Base-by-base conservation (phyloP, 225 moss, liverwort and hornwort species). In the Polytrichum commune region DNA sequence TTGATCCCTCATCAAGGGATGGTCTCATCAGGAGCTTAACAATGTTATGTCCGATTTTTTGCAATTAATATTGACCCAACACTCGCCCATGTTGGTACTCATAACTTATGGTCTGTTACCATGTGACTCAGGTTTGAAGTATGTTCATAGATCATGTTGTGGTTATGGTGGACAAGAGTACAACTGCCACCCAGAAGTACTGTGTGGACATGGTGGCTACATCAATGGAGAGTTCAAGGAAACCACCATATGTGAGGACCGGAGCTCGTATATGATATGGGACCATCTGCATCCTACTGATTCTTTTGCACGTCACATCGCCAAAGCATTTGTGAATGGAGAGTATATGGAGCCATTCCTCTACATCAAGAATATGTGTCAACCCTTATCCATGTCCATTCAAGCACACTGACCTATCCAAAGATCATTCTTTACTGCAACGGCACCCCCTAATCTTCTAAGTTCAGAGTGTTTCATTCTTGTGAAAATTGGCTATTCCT, bases 201-300 rank as follows among this genome's bases (percentile, higher is more conserved):
- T 0, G 0, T 86, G 83, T 67, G 77, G 35, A 5, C 0, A 0
- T 2, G 28, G 72, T 1, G 73, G 67, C 1, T 10, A 71, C 5
- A 1, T 75, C 0, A 8, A 80, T 60, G 75, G 80, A 6, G 18
- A 55, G 69, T 20, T 62, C 19, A 19, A 0, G 1, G 72, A 7
- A 6, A 66, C 77, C 5, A 80, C 63, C 0, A 25, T 73, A 18
- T 86, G 79, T 6, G 30, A 75, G 5, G 82, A 84, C 75, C 71
- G 70, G 23, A 67, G 77, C 0, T 73, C 74, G 0, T 84, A 86
- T 18, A 66, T 86, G 77, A 1, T 84, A 2, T 86, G 84, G 86
- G 84, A 89, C 54, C 0, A 0, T 8, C 0, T 76, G 0, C 84
- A 84, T 38, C 79, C 79, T 0, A 86, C 79, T 0, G 69, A 86